phyloP scores from a whole-genome alignment of 1,284 basidiomycete species.

The Naganishia sp. region DNA sequence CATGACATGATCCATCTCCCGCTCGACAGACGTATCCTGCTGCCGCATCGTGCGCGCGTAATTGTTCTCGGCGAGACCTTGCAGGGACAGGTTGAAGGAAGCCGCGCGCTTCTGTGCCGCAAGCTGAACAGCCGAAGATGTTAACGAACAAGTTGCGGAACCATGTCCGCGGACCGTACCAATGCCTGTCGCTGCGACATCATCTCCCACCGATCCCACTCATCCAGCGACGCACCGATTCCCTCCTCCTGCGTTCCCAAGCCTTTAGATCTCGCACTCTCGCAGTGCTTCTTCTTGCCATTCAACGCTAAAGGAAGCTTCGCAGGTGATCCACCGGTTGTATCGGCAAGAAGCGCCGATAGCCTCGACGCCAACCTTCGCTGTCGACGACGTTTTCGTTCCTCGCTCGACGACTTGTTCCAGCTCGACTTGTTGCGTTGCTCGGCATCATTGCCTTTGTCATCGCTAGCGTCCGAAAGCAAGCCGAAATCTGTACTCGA shows the following conservation, averaged over 20 bases:
- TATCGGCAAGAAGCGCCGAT: slow-evolving; percentile 8
- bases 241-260: neutral
- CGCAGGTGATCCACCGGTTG: neutral
- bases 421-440: neutral
- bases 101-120: slow-evolving; percentile 18
- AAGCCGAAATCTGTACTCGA: slow-evolving; percentile 12
- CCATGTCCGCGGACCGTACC: neutral
- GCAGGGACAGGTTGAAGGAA: slow-evolving; percentile 21
- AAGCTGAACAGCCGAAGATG: neutral
- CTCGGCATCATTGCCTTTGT: neutral
- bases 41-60: slow-evolving; percentile 12
- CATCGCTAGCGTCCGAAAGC: neutral
- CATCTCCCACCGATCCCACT: slow-evolving; percentile 34
- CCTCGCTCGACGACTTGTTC: neutral
- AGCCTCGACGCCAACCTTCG: slow-evolving; percentile 15
- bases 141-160: neutral
- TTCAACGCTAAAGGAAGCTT: too few species aligned
- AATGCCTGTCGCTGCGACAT: slow-evolving; percentile 30
- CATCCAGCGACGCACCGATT: slow-evolving; percentile 25
- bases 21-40: slow-evolving; percentile 13
- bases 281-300: too few species aligned
- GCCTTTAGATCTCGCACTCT: neutral
- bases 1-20: slow-evolving; percentile 28
- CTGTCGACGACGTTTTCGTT: slow-evolving; percentile 4
- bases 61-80: slow-evolving; percentile 16